Percentiles rank a stretch among this genome's conserved stretches.
phyloP scores from a whole-genome alignment of 2,329 filamentous ascomycete species.

The Cladobotryum mycophilum region DNA sequence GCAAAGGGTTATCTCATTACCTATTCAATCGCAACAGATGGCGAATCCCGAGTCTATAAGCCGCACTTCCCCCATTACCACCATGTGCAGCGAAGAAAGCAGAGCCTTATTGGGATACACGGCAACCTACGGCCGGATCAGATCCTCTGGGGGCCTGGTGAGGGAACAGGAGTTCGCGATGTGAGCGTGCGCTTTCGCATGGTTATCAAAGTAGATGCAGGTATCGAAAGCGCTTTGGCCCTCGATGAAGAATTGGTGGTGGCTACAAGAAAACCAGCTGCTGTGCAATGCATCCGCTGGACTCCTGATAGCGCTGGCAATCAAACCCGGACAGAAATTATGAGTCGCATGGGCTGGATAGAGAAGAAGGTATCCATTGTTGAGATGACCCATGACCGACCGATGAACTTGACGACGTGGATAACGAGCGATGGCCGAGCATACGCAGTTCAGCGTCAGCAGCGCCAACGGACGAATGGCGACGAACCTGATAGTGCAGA shows the following conservation, averaged over 20 bases:
- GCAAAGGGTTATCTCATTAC: conserved; percentile 83
- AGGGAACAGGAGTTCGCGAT: conserved; percentile 76
- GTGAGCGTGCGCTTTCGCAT: conserved; percentile 89
- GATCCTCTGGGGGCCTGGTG: conserved; percentile 69
- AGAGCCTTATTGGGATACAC: conserved; percentile 54
- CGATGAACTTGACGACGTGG: conserved; percentile 95
- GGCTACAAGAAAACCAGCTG: conserved; percentile 82
- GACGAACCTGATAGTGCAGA: conserved; percentile 40
- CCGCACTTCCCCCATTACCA: conserved; percentile 67
- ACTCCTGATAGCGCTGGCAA: conserved; percentile 72
- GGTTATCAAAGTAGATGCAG: conserved; percentile 97
- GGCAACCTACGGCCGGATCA: conserved; percentile 51
- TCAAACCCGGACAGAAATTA: conserved; percentile 84
- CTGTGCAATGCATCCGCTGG: conserved; percentile 97
- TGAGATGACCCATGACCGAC: conserved; percentile 89
- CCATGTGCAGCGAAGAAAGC: conserved; percentile 55
- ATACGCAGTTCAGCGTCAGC: conserved; percentile 79
- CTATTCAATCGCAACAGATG: conserved; percentile 83
- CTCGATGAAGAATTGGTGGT: conserved; percentile 91
- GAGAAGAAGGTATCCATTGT: conserved; percentile 68
- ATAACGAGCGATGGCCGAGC: conserved; percentile 80
- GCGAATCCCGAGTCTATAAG: conserved; percentile 76
- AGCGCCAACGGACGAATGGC: conserved; percentile 29
- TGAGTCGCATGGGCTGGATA: conserved; percentile 82
- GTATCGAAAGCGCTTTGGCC: conserved; percentile 80